These are phyloP conservation scores for Metschnikowia amazonensis DNA, from an alignment of 805 yeast genomes.

Conservation along the genomic window DNA sequence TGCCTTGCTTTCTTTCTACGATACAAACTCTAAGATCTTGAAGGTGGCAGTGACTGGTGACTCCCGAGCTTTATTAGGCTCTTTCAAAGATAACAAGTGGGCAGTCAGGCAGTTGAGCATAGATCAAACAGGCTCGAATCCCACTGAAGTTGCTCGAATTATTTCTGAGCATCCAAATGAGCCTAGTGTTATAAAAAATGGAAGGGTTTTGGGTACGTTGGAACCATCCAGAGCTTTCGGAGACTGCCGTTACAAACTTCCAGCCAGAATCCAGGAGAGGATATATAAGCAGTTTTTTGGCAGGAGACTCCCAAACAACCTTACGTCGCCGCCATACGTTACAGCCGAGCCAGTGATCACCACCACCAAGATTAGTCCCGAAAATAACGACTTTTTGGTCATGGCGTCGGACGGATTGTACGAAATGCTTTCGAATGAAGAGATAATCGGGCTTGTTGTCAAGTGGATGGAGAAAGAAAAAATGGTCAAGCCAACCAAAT, in stretches of 20 bases:
- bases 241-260: conserved; percentile 89
- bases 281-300: conserved; percentile 79
- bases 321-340: conserved; percentile 91
- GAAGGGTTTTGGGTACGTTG: conserved; percentile 86
- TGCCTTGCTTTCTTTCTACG: conserved; percentile 83
- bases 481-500: conserved; percentile 49
- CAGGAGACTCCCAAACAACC: conserved; percentile 64
- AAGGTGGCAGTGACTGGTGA: conserved; percentile 96
- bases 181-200: conserved; percentile 75
- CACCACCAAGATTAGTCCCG: conserved; percentile 67
- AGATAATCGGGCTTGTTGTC: conserved; percentile 86
- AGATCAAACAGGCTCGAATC: conserved; percentile 94
- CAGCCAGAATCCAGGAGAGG: conserved; percentile 68
- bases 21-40: conserved; percentile 63
- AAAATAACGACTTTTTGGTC: conserved; percentile 78
- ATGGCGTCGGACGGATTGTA: conserved; percentile 93
- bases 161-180: conserved; percentile 89
- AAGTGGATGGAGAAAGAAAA: conserved; percentile 84
- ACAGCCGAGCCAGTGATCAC: conserved; percentile 95
- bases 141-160: conserved; percentile 79
- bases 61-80: conserved; percentile 86
- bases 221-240: conserved; percentile 98
- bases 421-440: conserved; percentile 88
- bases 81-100: conserved; percentile 71
- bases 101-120: conserved; percentile 79